Evolutionary conservation across 78 protist species (phyloP).

Genomic region (Planoprotostelium fungivorum): DNA sequence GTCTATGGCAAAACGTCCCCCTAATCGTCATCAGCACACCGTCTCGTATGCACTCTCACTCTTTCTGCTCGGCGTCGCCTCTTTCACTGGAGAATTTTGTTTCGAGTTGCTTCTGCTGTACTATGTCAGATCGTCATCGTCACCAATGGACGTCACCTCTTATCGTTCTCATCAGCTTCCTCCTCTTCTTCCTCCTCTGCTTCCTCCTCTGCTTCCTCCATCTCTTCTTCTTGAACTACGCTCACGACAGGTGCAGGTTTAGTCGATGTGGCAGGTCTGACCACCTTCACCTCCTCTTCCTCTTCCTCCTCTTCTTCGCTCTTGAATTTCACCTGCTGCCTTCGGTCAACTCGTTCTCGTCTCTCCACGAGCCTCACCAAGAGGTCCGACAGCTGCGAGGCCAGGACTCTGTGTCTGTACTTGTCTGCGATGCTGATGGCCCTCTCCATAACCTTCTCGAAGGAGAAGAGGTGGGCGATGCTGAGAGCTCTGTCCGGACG

Average conservation of each 20-base stretch:
- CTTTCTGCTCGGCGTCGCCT: neutral
- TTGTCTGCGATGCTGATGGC: neutral
- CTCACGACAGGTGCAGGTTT: neutral
- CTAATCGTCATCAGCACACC: neutral
- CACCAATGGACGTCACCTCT: neutral
- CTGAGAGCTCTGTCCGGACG: neutral
- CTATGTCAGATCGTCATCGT: neutral
- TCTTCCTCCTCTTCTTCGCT: neutral
- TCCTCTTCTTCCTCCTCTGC: neutral
- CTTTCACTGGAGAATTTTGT: neutral
- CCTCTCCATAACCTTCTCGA: neutral
- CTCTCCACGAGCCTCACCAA: neutral
- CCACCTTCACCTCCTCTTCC: neutral
- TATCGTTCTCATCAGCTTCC: neutral
- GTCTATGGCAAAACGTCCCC: neutral
- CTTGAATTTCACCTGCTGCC: neutral
- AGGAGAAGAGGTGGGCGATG: neutral
- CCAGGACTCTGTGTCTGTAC: neutral
- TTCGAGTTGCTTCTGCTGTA: neutral
- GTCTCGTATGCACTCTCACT: neutral
- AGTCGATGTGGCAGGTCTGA: neutral
- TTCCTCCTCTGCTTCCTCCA: neutral
- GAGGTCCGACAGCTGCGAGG: neutral
- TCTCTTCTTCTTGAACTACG: neutral
- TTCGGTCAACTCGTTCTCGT: neutral